These are phyloP conservation scores for Oidiodendron maius DNA, from an alignment of 495 filamentous ascomycete species.

Conservation along the genomic window DNA sequence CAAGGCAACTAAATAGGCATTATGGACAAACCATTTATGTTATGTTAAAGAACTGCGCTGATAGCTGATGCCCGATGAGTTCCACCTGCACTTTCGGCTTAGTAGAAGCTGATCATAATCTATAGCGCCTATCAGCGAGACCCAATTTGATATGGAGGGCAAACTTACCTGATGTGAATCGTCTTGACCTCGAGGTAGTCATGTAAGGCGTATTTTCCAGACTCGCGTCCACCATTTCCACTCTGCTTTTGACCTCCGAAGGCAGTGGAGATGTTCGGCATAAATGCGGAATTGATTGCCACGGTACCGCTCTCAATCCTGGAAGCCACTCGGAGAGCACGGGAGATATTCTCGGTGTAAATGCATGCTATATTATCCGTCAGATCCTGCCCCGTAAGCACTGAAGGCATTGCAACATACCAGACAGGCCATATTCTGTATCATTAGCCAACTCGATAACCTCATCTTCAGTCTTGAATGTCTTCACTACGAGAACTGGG, in stretches of 20 bases:
- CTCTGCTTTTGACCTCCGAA: slow-evolving; percentile 13
- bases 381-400: neutral
- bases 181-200: neutral
- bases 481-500: slow-evolving; percentile 42
- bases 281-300: slow-evolving; percentile 60
- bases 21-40: no score
- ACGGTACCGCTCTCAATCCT: slow-evolving; percentile 74
- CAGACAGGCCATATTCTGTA: slow-evolving; percentile 68
- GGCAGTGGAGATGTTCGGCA: neutral
- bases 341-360: slow-evolving; percentile 71
- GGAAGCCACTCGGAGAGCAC: slow-evolving; percentile 67
- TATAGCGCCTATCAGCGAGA: no score
- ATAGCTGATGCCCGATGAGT: no score
- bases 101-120: no score
- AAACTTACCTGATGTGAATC: neutral
- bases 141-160: no score
- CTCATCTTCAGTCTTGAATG: slow-evolving; percentile 57
- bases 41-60: no score
- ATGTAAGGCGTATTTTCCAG: neutral
- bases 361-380: slow-evolving; percentile 50
- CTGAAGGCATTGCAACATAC: neutral
- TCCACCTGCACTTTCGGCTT: no score
- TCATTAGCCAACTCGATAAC: slow-evolving; percentile 71
- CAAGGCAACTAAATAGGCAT: no score
- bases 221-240: slow-evolving; percentile 5